Conservation (phyloP, 169 alveolate species). For the Perkinsus olseni region DNA sequence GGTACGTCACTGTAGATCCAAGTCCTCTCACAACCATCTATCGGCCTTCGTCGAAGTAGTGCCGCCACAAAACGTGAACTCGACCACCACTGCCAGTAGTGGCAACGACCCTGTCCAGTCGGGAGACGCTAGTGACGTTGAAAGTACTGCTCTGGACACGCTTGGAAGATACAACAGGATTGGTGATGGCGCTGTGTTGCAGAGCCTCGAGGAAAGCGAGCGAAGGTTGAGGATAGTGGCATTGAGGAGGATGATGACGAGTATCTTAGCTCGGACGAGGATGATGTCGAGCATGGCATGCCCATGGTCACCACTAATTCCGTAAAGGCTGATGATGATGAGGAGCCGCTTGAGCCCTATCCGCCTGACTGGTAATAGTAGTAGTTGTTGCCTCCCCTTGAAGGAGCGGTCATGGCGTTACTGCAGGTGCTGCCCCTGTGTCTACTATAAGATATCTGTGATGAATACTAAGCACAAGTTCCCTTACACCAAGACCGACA, state of each 20-base stretch:
- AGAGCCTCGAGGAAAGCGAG: background rate
- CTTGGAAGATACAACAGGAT: no score
- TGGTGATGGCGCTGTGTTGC: background rate
- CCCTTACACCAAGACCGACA: background rate
- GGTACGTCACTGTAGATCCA: background rate
- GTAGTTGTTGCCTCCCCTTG: background rate
- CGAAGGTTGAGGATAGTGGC: background rate
- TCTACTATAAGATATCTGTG: background rate
- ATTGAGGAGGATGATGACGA: background rate
- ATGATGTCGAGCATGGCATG: background rate
- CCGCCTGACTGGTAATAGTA: background rate
- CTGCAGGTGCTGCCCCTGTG: background rate
- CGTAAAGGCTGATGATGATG: background rate
- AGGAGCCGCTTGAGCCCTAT: background rate
- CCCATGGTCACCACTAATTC: background rate
- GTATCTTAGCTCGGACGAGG: background rate
- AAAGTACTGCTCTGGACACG: background rate
- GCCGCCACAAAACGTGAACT: background rate
- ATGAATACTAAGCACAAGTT: background rate
- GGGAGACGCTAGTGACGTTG: background rate
- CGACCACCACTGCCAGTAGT: background rate
- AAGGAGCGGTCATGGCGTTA: background rate
- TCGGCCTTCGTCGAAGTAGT: background rate
- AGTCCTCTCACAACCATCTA: background rate
- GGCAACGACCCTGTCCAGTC: background rate